Evolutionary conservation across 352 stramenopile genomes (phyloP).

Genomic region (Globisporangium irregulare): DNA sequence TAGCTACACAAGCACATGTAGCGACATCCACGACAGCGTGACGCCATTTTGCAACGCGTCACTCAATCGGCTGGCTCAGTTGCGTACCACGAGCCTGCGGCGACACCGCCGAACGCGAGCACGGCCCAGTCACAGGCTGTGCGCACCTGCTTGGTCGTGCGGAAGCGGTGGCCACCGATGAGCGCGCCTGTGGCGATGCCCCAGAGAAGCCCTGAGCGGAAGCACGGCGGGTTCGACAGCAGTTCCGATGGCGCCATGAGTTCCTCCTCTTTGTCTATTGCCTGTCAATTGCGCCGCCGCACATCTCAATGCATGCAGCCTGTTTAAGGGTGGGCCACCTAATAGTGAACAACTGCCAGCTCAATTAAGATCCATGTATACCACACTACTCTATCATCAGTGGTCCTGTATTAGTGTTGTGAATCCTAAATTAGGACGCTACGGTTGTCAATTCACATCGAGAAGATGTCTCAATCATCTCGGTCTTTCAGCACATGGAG

Average conservation of each 20-base stretch:
- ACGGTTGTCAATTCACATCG: neutral
- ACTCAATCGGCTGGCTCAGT: neutral
- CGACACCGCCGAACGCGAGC: constrained; percentile 55
- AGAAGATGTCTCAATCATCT: neutral
- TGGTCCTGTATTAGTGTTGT: neutral
- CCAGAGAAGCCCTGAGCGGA: constrained; percentile 76
- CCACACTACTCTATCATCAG: neutral
- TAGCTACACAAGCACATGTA: neutral
- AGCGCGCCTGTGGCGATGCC: constrained; percentile 58
- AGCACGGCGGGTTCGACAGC: constrained; percentile 77
- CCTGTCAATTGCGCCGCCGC: neutral
- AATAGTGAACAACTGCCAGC: too few species aligned
- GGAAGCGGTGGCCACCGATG: constrained; percentile 69
- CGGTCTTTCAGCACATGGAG: neutral
- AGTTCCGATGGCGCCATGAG: constrained; percentile 25
- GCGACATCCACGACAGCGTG: neutral
- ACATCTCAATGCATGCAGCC: too few species aligned
- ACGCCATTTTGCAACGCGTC: neutral
- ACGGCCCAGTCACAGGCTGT: constrained; percentile 67
- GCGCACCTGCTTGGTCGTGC: constrained; percentile 50
- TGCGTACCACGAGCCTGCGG: constrained; percentile 48
- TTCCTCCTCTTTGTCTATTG: neutral
- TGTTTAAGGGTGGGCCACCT: too few species aligned
- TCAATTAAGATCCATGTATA: neutral
- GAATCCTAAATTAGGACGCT: neutral